Evolutionary conservation across 2,329 filamentous ascomycete species (phyloP), one percentile per base, ranked within the genome.

Genomic region (Dendrostoma leiphaemia): DNA sequence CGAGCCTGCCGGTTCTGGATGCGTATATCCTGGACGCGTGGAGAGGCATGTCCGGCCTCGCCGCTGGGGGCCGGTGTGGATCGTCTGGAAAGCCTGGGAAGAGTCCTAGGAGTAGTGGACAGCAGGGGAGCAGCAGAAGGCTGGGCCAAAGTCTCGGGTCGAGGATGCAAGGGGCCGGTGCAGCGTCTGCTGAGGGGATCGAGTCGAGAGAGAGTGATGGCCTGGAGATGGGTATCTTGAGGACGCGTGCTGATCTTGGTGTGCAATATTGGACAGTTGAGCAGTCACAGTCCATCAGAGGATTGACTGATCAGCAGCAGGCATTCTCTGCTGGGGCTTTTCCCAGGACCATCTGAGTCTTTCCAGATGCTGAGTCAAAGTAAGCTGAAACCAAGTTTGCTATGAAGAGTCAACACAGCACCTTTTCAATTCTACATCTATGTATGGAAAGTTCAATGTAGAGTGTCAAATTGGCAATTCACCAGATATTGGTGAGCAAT

Each of bases 1-100:
- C 67, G 2, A 67, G 65, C 1, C 59, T 69, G 6, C 67, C 67
- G 1, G 60, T 67, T 9, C 54, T 69, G 44, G 62, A 63, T 15
- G 62, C 63, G 1, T 56, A 53, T 13, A 51, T 61, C 19, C 53
- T 59, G 57, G 54, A 53, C 4, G 47, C 46, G 2, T 61, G 55
- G 59, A 48, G 48, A 6, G 46, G 59, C 13, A 57, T 34, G 38
- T 45, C 48, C 2, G 29, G n/a, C 8, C 37, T 35, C 28, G 35
- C 47, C n/a, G 15, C 38, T 8, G 40, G 13, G 15, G 26, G 32
- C 31, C 8, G n/a, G 6, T 28, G 45, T 7, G 3, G 31, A 34
- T 7, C 2, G 1, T 28, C 17, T 29, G 29, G 29, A 17, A 19
- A 13, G 24, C 43, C 43, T 19, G 28, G 15, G 28, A 12, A 28